Percentiles rank a stretch among this genome's conserved stretches.
Conservation (phyloP, 768 basidiomycete species). For the Mycena floridula region DNA sequence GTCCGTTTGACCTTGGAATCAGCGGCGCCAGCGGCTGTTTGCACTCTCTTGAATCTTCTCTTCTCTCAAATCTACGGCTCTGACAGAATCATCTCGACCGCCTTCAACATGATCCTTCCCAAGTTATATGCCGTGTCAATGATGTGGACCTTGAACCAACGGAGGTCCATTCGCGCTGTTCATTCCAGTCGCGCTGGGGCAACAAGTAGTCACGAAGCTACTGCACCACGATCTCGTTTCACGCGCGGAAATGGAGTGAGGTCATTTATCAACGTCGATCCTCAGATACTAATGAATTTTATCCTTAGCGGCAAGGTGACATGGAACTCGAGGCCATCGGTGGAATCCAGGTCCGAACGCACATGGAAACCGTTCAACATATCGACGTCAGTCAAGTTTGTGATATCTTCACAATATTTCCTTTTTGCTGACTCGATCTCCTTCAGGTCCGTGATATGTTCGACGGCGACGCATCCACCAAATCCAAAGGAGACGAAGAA, state of each 20-base stretch:
- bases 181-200: constrained; percentile 7
- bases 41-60: constrained; percentile 28
- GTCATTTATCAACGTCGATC: neutral
- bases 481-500: neutral
- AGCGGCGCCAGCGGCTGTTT: constrained; percentile 25
- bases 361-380: constrained; percentile 19
- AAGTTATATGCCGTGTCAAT: constrained; percentile 29
- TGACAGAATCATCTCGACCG: constrained; percentile 18
- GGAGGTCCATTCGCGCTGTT: constrained; percentile 15
- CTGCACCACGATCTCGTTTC: neutral
- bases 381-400: constrained; percentile 21
- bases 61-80: constrained; percentile 24
- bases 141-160: constrained; percentile 31
- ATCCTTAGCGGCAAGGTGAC: constrained; percentile 5
- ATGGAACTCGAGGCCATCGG: constrained; percentile 13
- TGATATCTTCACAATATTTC: constrained; percentile 3
- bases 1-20: constrained; percentile 25
- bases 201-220: constrained; percentile 7
- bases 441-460: neutral
- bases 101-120: constrained; percentile 24
- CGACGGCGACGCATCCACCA: neutral
- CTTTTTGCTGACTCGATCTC: neutral
- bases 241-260: neutral
- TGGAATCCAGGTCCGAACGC: constrained; percentile 16
- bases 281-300: neutral